Conservation (phyloP, 1,284 basidiomycete genomes). For the Trichosporon asahii region DNA sequence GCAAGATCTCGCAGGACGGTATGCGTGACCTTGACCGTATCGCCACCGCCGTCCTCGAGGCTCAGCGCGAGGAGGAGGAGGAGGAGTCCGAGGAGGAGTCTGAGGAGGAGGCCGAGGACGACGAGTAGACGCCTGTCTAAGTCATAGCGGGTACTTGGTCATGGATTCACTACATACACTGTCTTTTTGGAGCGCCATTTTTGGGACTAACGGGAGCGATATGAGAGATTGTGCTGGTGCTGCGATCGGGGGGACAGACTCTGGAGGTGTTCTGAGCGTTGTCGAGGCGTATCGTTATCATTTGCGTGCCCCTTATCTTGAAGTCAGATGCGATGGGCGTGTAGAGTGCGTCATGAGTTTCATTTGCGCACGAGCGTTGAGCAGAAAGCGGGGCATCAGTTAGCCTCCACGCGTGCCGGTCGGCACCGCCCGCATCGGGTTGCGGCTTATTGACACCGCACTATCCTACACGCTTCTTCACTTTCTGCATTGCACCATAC, state of each 20-base stretch:
- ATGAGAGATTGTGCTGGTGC: no score
- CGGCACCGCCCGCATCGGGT: background rate
- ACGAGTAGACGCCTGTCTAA: slow-evolving; percentile 46
- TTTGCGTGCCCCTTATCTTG: background rate
- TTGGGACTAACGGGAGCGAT: background rate
- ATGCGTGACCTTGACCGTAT: slow-evolving; percentile 92
- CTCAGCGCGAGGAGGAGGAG: slow-evolving; percentile 74
- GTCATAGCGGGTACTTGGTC: slow-evolving; percentile 25
- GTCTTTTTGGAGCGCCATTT: background rate
- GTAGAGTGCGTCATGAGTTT: background rate
- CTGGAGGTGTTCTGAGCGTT: background rate
- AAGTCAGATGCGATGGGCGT: background rate
- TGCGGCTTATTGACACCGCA: background rate
- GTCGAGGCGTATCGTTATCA: background rate
- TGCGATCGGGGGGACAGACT: background rate
- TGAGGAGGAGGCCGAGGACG: slow-evolving; percentile 66
- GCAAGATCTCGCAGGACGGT: slow-evolving; percentile 95
- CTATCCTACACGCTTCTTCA: background rate
- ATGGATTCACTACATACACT: slow-evolving; percentile 28
- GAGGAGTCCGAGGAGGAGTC: slow-evolving; percentile 85
- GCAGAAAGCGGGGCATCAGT: background rate
- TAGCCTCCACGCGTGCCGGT: background rate
- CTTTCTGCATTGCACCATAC: background rate
- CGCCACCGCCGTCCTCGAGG: slow-evolving; percentile 92
- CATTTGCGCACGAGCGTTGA: background rate